Conservation (phyloP, 2,329 filamentous ascomycete genomes). For the Keithomyces neogunnii region DNA sequence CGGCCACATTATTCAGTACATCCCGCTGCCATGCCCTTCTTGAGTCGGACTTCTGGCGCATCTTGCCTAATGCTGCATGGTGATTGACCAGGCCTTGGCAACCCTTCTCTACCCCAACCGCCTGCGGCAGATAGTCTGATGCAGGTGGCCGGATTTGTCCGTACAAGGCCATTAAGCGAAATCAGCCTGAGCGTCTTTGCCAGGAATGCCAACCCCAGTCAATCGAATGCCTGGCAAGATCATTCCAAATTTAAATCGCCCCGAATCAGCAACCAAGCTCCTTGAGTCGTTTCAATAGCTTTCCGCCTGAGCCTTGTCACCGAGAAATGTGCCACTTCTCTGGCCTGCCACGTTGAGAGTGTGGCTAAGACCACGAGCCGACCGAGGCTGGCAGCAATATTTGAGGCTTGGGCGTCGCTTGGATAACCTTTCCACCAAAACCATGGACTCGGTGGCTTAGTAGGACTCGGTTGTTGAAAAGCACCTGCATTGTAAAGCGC, state of each 20-base stretch:
- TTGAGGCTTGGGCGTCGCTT: neutral
- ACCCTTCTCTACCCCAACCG: neutral
- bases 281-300: too few species aligned
- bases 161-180: constrained; percentile 3
- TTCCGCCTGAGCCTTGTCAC: too few species aligned
- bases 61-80: neutral
- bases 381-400: too few species aligned
- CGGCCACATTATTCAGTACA: neutral
- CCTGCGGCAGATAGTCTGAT: constrained; percentile 6
- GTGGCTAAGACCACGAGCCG: too few species aligned
- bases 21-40: neutral
- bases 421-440: neutral
- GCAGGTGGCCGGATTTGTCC: constrained; percentile 10
- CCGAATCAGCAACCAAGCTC: too few species aligned
- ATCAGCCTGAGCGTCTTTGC: neutral
- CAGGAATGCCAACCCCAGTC: neutral
- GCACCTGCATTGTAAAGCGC: too few species aligned
- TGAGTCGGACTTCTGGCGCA: neutral
- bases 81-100: neutral
- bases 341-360: too few species aligned
- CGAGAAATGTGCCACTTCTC: neutral
- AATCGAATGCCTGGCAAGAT: neutral
- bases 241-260: neutral
- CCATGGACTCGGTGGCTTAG: neutral
- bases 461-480: neutral